Percentiles rank a stretch among this genome's conserved stretches.
These are phyloP conservation scores for Phycomyces nitens DNA, from an alignment of 192 early-diverging fungal species.

Conservation along the genomic window DNA sequence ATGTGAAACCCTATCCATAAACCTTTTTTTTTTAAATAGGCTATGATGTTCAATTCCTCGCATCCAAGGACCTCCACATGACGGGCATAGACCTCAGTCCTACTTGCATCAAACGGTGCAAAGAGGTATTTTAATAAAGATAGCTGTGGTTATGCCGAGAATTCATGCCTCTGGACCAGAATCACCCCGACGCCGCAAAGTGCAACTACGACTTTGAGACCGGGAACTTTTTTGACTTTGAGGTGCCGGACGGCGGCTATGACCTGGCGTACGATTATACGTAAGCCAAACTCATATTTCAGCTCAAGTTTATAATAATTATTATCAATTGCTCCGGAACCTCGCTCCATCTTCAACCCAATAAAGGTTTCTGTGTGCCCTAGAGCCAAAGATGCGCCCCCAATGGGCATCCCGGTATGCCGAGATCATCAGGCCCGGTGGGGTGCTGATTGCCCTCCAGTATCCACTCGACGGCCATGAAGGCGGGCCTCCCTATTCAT, in stretches of 20 bases:
- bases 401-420: conserved; percentile 65
- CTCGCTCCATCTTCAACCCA: neutral
- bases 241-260: conserved; percentile 50
- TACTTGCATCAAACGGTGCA: conserved; percentile 56
- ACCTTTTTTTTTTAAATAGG: conserved; percentile 26
- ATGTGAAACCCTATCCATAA: neutral
- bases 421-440: conserved; percentile 62
- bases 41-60: conserved; percentile 75
- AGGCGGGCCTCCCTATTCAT: conserved; percentile 72
- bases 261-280: conserved; percentile 83
- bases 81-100: conserved; percentile 68
- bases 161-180: conserved; percentile 5
- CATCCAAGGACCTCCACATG: conserved; percentile 54
- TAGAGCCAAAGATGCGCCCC: conserved; percentile 57
- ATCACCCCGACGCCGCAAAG: conserved; percentile 30
- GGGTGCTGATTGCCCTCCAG: conserved; percentile 72
- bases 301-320: neutral
- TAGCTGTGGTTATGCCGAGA: no score
- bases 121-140: conserved; percentile 32
- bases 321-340: neutral
- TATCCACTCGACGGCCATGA: conserved; percentile 65
- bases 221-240: conserved; percentile 74
- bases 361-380: conserved; percentile 72
- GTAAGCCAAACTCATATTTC: conserved; percentile 27
- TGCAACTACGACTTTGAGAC: conserved; percentile 41